These are phyloP conservation scores for Dianthus caryophyllus DNA, from an alignment of 148 eudicot species.

Conservation along the genomic window DNA sequence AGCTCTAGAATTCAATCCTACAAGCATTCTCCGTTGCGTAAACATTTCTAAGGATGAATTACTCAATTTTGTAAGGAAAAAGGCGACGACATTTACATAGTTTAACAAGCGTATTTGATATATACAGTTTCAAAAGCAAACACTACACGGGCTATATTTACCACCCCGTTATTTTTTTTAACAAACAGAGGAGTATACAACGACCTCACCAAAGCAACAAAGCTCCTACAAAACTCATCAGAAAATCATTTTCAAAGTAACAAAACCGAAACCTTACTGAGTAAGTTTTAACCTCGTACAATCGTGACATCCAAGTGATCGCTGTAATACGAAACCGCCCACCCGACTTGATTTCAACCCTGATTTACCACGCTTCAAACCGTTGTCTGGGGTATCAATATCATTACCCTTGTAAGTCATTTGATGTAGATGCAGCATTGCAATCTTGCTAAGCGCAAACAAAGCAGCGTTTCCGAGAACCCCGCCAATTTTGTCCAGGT, in stretches of 20 bases:
- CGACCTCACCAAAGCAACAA: slow-evolving; percentile 5
- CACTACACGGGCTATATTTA: slow-evolving; percentile 10
- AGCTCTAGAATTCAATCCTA: too few species aligned
- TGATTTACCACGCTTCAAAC: slow-evolving; percentile 34
- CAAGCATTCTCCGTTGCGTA: too few species aligned
- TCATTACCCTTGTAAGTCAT: slow-evolving; percentile 33
- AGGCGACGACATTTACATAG: too few species aligned
- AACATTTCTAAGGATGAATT: too few species aligned
- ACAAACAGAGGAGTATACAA: too few species aligned
- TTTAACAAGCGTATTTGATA: too few species aligned
- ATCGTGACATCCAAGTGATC: slow-evolving; percentile 58
- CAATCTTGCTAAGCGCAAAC: slow-evolving; percentile 79
- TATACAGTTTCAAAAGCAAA: slow-evolving; percentile 18
- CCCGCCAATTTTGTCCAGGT: slow-evolving; percentile 59
- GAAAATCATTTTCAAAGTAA: background rate
- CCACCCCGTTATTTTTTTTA: background rate
- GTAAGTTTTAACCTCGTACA: slow-evolving; percentile 61
- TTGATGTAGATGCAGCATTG: slow-evolving; percentile 71
- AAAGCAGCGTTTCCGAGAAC: slow-evolving; percentile 79
- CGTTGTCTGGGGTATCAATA: slow-evolving; percentile 24
- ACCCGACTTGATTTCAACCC: slow-evolving; percentile 26
- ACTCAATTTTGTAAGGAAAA: too few species aligned
- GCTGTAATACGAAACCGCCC: slow-evolving; percentile 29
- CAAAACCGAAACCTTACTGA: background rate
- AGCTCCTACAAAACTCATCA: slow-evolving; percentile 9